phyloP scores from a whole-genome alignment of 805 yeast species.

The Candida sithepensis region DNA sequence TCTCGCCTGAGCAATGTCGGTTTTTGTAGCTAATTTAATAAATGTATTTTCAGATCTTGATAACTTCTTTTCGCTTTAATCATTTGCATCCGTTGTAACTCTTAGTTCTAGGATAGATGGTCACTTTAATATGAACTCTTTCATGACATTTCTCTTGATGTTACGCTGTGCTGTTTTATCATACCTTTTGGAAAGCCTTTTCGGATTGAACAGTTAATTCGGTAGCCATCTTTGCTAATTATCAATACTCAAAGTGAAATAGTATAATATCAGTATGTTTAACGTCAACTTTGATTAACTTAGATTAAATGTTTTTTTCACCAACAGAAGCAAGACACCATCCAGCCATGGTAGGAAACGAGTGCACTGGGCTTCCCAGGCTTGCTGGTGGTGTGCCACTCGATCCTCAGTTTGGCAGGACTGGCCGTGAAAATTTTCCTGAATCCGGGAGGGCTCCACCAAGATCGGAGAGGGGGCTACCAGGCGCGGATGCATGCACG shows the following conservation, averaged over 20 bases:
- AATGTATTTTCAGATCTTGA: too few species aligned
- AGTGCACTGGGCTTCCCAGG: background rate
- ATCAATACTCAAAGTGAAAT: constrained; percentile 14
- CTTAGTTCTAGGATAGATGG: background rate
- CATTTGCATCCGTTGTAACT: too few species aligned
- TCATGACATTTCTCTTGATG: background rate
- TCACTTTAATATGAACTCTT: background rate
- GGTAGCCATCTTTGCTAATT: constrained; percentile 78
- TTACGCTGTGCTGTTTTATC: constrained; percentile 29
- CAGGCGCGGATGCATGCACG: too few species aligned
- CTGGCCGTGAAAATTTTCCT: constrained; percentile 9
- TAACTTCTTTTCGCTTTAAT: too few species aligned
- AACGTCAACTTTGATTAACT: background rate
- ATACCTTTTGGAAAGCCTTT: constrained; percentile 99
- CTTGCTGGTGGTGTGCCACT: background rate
- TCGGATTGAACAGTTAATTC: constrained; percentile 99
- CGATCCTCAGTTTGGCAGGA: background rate
- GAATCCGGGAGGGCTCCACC: background rate
- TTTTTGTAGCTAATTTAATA: too few species aligned
- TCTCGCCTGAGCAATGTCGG: too few species aligned
- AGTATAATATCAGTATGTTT: background rate
- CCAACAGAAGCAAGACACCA: background rate
- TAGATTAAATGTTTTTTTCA: background rate
- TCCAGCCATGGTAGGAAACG: background rate
- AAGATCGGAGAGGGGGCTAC: too few species aligned